phyloP scores from a whole-genome alignment of 2,329 filamentous ascomycete species.

The Diplocarpon mali region DNA sequence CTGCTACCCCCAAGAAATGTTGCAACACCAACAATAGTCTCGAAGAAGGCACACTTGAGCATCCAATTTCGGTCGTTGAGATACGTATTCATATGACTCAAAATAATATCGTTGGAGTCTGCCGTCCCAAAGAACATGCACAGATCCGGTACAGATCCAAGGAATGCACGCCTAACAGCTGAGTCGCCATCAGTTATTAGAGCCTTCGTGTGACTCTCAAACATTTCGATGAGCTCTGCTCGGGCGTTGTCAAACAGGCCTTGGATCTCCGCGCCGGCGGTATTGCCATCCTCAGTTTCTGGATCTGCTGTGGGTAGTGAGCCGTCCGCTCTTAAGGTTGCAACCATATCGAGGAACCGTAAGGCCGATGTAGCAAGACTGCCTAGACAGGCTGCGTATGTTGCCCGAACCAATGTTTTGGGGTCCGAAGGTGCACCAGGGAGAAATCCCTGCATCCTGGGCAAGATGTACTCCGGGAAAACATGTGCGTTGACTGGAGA shows the following conservation, averaged over 20 bases:
- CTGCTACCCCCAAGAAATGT: constrained; percentile 81
- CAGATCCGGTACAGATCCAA: constrained; percentile 81
- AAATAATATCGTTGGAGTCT: constrained; percentile 89
- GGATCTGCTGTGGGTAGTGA: constrained; percentile 68
- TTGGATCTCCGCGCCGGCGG: constrained; percentile 61
- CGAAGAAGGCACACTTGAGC: constrained; percentile 92
- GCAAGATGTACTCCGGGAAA: constrained; percentile 57
- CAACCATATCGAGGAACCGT: constrained; percentile 81
- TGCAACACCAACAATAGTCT: constrained; percentile 86
- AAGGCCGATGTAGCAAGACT: constrained; percentile 78
- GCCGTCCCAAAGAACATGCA: constrained; percentile 91
- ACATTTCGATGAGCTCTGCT: constrained; percentile 67
- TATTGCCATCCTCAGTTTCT: constrained; percentile 62
- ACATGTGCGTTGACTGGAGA: constrained; percentile 65
- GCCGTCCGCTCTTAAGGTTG: constrained; percentile 74
- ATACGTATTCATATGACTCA: constrained; percentile 95
- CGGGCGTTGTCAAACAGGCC: constrained; percentile 83
- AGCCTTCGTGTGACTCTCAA: constrained; percentile 81
- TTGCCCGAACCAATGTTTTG: constrained; percentile 67
- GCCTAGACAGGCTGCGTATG: constrained; percentile 86
- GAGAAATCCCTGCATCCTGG: constrained; percentile 51
- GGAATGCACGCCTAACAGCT: constrained; percentile 78
- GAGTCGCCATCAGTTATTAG: constrained; percentile 80
- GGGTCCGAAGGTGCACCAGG: constrained; percentile 41
- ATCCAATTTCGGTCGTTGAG: constrained; percentile 95